These are phyloP conservation scores for Fusarium chlamydosporum DNA, from an alignment of 2,329 filamentous ascomycete genomes.

Conservation along the genomic window DNA sequence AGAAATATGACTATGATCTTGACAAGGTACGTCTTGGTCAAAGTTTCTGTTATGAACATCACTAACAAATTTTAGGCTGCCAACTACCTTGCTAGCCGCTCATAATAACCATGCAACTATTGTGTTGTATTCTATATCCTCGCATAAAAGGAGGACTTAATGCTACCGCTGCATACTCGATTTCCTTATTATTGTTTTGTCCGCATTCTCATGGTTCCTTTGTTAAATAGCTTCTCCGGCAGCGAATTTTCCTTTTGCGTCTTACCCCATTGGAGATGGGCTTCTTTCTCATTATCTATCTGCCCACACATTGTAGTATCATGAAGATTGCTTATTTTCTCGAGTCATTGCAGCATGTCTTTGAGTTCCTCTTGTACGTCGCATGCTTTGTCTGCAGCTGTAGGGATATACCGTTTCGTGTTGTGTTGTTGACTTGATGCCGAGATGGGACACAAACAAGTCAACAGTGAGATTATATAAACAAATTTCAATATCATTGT, in stretches of 20 bases:
- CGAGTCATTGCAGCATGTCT: conserved; percentile 21
- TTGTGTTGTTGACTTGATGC: conserved; percentile 11
- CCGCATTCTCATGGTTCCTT: conserved; percentile 40
- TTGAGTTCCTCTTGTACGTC: conserved; percentile 11
- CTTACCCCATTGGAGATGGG: conserved; percentile 17
- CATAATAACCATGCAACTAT: conserved; percentile 53
- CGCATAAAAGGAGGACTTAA: conserved; percentile 34
- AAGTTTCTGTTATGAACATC: neutral
- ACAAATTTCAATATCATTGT: conserved; percentile 32
- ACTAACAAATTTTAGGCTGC: conserved; percentile 59
- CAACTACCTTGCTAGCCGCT: conserved; percentile 69
- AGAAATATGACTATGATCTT: conserved; percentile 96
- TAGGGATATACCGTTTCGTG: conserved; percentile 22
- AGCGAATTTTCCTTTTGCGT: conserved; percentile 41
- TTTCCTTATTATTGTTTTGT: conserved; percentile 39
- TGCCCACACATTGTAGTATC: conserved; percentile 37
- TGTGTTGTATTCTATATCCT: conserved; percentile 21
- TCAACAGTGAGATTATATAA: conserved; percentile 27
- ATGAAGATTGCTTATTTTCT: conserved; percentile 34
- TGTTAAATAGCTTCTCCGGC: conserved; percentile 46
- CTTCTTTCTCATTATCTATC: conserved; percentile 35
- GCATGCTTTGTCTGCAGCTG: conserved; percentile 18
- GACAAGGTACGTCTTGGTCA: conserved; percentile 77
- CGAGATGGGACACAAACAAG: conserved; percentile 7
- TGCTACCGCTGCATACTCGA: conserved; percentile 39